Evolutionary conservation across 2,329 filamentous ascomycete genomes (phyloP).

Genomic region (Akanthomyces uredinophilus): DNA sequence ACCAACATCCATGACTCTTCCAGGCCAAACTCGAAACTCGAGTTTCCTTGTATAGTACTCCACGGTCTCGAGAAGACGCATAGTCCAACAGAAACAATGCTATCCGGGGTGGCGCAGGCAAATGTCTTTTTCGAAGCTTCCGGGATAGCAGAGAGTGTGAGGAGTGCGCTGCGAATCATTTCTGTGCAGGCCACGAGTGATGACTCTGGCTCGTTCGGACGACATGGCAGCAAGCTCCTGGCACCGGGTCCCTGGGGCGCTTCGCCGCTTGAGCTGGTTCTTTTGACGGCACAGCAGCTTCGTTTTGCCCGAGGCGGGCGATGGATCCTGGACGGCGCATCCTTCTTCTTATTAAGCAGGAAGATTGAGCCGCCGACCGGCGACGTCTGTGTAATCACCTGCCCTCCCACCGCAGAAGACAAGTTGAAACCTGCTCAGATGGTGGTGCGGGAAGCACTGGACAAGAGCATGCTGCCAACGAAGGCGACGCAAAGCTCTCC

Average conservation of each 20-base stretch:
- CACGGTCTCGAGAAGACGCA: neutral
- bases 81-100: neutral
- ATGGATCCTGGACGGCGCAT: neutral
- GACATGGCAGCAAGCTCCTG: neutral
- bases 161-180: neutral
- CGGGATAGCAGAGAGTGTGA: neutral
- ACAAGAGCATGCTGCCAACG: neutral
- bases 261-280: slow-evolving; percentile 3
- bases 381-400: neutral
- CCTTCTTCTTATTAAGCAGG: neutral
- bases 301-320: neutral
- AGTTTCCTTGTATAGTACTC: slow-evolving; percentile 1
- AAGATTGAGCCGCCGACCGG: neutral
- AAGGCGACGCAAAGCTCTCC: neutral
- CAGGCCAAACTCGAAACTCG: neutral
- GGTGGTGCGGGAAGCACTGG: neutral
- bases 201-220: neutral
- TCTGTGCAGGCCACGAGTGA: neutral
- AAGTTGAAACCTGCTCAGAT: neutral
- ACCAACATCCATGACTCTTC: neutral
- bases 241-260: slow-evolving; percentile 4
- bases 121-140: neutral
- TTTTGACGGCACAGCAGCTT: slow-evolving; percentile 3
- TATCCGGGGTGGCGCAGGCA: neutral
- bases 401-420: neutral